Evolutionary conservation across 495 filamentous ascomycete genomes (phyloP).

Genomic region (Penicillium turbatum): DNA sequence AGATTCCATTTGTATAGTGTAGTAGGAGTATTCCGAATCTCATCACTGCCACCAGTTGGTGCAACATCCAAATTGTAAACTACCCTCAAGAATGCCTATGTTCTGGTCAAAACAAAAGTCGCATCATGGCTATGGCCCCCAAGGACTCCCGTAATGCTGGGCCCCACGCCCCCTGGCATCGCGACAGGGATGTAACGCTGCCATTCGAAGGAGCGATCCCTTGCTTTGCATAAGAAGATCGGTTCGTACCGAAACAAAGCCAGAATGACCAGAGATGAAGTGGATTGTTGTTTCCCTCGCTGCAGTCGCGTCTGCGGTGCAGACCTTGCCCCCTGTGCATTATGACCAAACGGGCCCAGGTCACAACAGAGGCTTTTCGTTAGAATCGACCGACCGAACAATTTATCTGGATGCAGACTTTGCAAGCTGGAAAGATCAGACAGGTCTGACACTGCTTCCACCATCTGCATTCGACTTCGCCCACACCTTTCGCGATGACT

Average conservation of each 20-base stretch:
- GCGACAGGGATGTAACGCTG: slow-evolving; percentile 12
- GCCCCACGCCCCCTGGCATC: neutral
- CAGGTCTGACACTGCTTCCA: slow-evolving; percentile 51
- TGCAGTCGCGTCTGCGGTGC: slow-evolving; percentile 15
- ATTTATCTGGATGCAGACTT: slow-evolving; percentile 26
- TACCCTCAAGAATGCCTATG: too few relatives aligned
- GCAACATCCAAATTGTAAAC: too few relatives aligned
- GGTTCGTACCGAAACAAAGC: neutral
- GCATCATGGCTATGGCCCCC: too few relatives aligned
- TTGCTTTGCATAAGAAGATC: slow-evolving; percentile 2
- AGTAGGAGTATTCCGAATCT: too few relatives aligned
- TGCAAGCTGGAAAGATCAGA: slow-evolving; percentile 19
- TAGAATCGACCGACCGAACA: slow-evolving; percentile 6
- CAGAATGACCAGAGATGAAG: slow-evolving; percentile 9
- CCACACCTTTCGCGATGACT: slow-evolving; percentile 41
- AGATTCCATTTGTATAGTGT: too few relatives aligned
- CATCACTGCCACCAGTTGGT: too few relatives aligned
- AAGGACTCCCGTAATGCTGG: too few relatives aligned
- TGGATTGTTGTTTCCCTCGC: slow-evolving; percentile 8
- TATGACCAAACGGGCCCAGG: neutral
- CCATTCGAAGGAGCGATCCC: neutral
- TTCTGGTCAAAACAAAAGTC: too few relatives aligned
- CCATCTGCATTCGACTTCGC: slow-evolving; percentile 48
- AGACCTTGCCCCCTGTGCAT: slow-evolving; percentile 17
- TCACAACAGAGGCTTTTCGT: slow-evolving; percentile 9